Conservation (phyloP, 768 basidiomycete species). For the Tylopilus rubrobrunneus region DNA sequence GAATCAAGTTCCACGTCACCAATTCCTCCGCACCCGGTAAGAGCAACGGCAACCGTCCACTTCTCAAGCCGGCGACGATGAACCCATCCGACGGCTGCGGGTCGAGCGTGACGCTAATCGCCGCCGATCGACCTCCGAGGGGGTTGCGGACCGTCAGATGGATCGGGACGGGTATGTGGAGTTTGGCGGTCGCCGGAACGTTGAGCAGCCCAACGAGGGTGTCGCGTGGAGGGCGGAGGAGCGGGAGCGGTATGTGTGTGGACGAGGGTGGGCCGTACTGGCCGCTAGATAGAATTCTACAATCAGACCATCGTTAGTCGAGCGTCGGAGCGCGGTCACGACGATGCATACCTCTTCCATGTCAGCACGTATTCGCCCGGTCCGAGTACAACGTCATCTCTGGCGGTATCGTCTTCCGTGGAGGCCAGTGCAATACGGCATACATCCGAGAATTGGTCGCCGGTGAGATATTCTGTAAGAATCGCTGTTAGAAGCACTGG, state of each 20-base stretch:
- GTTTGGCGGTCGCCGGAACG: constrained; percentile 55
- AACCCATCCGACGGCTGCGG: constrained; percentile 52
- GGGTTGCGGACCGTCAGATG: constrained; percentile 62
- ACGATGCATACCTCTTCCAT: constrained; percentile 57
- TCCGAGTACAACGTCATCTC: constrained; percentile 36
- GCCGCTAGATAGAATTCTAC: constrained; percentile 46
- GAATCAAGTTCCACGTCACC: constrained; percentile 64
- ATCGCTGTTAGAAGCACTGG: not conserved
- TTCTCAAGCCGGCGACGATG: constrained; percentile 73
- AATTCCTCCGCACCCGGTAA: constrained; percentile 67
- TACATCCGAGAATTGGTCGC: constrained; percentile 59
- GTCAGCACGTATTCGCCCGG: constrained; percentile 58
- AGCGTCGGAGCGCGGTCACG: not conserved
- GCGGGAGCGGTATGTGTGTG: constrained; percentile 56
- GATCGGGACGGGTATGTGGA: constrained; percentile 60
- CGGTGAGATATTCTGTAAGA: constrained; percentile 53
- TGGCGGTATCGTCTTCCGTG: constrained; percentile 35
- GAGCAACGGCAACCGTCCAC: constrained; percentile 62
- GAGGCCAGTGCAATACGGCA: constrained; percentile 49
- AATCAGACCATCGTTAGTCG: not conserved
- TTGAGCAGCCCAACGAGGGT: constrained; percentile 62
- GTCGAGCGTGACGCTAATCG: constrained; percentile 70
- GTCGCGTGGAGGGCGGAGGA: constrained; percentile 56
- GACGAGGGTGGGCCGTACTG: constrained; percentile 42
- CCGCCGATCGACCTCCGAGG: constrained; percentile 59